Evolutionary conservation across 2,329 filamentous ascomycete species (phyloP), one percentile per base, ranked within the genome.

Genomic region (Aspergillus sp.): DNA sequence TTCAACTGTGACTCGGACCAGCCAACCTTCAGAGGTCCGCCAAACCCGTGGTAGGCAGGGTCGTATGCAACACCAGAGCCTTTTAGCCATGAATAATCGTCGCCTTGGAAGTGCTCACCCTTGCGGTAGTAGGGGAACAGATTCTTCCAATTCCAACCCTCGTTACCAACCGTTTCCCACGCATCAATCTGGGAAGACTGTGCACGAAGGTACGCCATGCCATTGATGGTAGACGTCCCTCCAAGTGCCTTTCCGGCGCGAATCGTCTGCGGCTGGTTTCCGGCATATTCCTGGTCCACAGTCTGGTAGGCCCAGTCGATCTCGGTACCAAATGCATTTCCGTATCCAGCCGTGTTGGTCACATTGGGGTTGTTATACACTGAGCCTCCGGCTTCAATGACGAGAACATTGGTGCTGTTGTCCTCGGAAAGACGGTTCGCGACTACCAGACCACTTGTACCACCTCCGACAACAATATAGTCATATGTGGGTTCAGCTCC

Each of bases 1-100:
- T 56, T 57, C 38, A 55, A 57, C 50, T 58, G 56, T 9, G 42
- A 44, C 7, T 43, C 45, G 5, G 52, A 50, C 47, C 55, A 67
- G 19, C 60, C 61, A 3, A 64, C 59, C 35, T 61, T 55, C 35
- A 68, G 42, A 3, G 59, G 62, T 0, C 66, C 66, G 1, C 54
- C 29, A 10, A 45, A 30, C 4, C 63, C 65, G 44, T 68, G 58
- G 44, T 57, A 56, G n/a, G 36, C 39, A 5, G 54, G 26, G 19
- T 64, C 53, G 40, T 62, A 68, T 27, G 50, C 48, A 3, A 60
- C 63, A 8, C 62, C 62, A 29, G 44, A 46, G 7, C 46, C 51
- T 27, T 54, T 32, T 42, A 62, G 60, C 27, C 39, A 19, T 5
- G 28, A n/a, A 29, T 57, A 51, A 26, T 49, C 10, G 7, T 19